A percentile compares a stretch with the other conserved stretches of the same genome.
These are phyloP conservation scores for Fusarium marasasianum DNA, from an alignment of 2,329 filamentous ascomycete species.

Conservation along the genomic window DNA sequence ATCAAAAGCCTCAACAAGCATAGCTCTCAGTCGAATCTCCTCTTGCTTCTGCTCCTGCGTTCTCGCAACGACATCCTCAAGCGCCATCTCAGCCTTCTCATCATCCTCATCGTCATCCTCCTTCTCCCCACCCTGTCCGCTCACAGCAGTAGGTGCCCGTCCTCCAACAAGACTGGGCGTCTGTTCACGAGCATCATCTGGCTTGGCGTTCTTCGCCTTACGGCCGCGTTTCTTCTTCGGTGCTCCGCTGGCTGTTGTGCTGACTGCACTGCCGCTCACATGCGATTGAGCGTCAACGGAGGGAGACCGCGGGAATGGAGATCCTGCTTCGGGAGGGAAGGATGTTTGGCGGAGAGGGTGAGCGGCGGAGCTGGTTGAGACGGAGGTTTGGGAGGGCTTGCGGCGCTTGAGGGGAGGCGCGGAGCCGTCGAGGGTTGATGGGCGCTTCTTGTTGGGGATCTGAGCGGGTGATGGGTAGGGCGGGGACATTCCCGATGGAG, in stretches of 20 bases:
- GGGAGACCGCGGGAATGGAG: conserved; percentile 70
- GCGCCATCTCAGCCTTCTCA: conserved; percentile 63
- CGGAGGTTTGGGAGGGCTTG: conserved; percentile 69
- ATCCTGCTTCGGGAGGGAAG: conserved; percentile 73
- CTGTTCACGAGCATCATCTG: conserved; percentile 52
- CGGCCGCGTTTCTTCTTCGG: conserved; percentile 69
- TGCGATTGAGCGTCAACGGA: conserved; percentile 69
- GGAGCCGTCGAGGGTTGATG: conserved; percentile 62
- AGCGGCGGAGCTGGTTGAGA: conserved; percentile 57
- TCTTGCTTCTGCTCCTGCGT: conserved; percentile 75
- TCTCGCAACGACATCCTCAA: conserved; percentile 67
- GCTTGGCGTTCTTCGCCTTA: conserved; percentile 67
- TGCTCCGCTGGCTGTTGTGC: conserved; percentile 51
- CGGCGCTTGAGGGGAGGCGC: conserved; percentile 70
- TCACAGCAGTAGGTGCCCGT: conserved; percentile 54
- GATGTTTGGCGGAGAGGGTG: conserved; percentile 84
- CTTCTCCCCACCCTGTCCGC: conserved; percentile 57
- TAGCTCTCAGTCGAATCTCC: conserved; percentile 64
- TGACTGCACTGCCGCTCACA: conserved; percentile 69
- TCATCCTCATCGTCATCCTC: conserved; percentile 67
- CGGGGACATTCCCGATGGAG: conserved; percentile 64
- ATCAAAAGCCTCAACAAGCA: conserved; percentile 73
- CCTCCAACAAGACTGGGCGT: conserved; percentile 56
- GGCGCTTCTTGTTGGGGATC: conserved; percentile 67
- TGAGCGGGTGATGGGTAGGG: conserved; percentile 62